Evolutionary conservation across 768 basidiomycete genomes (phyloP).

Genomic region (Tulasnella sp.): DNA sequence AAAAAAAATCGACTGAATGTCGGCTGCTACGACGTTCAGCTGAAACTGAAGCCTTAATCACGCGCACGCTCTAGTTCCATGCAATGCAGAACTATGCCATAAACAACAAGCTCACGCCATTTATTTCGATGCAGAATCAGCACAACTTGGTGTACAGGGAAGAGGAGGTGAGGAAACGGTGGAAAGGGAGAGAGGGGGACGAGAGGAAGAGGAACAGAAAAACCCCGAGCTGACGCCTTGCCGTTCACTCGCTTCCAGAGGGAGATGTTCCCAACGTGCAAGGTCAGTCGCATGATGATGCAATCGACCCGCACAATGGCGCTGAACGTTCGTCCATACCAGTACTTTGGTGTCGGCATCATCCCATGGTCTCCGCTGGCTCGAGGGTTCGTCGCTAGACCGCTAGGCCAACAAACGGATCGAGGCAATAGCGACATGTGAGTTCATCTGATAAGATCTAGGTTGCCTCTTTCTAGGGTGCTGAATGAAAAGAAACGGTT

Average conservation of each 20-base stretch:
- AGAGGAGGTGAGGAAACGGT: slow-evolving; percentile 2
- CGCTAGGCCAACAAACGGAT: background rate
- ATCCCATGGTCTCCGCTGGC: slow-evolving; percentile 19
- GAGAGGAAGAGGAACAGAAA: background rate
- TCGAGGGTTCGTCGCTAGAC: slow-evolving; percentile 10
- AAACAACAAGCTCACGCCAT: slow-evolving; percentile 20
- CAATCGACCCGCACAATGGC: background rate
- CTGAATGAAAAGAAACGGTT: too few species aligned
- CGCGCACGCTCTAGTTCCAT: background rate
- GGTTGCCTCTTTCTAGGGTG: background rate
- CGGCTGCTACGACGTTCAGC: background rate
- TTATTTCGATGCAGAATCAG: slow-evolving; percentile 21
- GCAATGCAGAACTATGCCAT: slow-evolving; percentile 29
- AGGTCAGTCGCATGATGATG: background rate
- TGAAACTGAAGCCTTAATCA: background rate
- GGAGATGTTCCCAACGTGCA: slow-evolving; percentile 20
- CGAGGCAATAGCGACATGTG: slow-evolving; percentile 11
- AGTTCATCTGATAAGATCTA: slow-evolving; percentile 10
- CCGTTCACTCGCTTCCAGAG: background rate
- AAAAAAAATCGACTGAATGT: background rate
- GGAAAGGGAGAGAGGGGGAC: background rate
- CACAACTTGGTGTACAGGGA: slow-evolving; percentile 18
- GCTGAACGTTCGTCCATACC: background rate
- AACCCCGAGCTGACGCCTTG: background rate
- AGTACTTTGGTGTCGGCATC: slow-evolving; percentile 19